A percentile compares a stretch with the other conserved stretches of the same genome.
Conservation (phyloP, 768 basidiomycete genomes). For the Leccinum subtestaceum region DNA sequence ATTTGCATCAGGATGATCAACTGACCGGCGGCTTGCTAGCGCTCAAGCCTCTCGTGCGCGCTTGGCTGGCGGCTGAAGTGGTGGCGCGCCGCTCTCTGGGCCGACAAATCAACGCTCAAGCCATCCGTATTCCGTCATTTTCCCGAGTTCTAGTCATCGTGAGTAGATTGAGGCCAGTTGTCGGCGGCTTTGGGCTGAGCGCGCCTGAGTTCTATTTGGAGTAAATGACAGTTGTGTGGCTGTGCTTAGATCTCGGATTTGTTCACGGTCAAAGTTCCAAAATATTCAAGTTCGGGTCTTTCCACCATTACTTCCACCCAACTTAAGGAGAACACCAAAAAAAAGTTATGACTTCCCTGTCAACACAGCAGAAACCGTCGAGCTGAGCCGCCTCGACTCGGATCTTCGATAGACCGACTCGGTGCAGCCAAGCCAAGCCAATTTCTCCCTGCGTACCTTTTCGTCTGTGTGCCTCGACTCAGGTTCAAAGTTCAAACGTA, state of each 20-base stretch:
- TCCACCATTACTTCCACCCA: slow-evolving; percentile 3
- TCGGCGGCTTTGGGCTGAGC: background rate
- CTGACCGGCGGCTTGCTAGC: background rate
- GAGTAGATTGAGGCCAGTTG: background rate
- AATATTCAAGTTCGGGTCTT: background rate
- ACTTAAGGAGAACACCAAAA: background rate
- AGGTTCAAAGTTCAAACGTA: background rate
- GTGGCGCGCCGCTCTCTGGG: background rate
- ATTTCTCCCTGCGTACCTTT: background rate
- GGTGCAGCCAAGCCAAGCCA: background rate
- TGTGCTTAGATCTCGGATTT: background rate
- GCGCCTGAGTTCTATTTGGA: background rate
- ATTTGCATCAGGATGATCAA: background rate
- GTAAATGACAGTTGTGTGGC: background rate
- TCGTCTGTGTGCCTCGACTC: background rate
- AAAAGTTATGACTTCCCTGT: background rate
- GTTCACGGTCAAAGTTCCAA: no score
- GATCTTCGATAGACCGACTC: background rate
- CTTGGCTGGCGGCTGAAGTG: background rate
- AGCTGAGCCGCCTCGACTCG: background rate
- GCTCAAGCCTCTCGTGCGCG: background rate
- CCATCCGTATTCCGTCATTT: background rate
- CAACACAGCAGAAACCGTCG: slow-evolving; percentile 3
- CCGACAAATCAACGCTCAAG: background rate
- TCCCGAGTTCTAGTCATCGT: background rate